A percentile compares a stretch with the other conserved stretches of the same genome.
These are phyloP conservation scores for Solanum chilense DNA, from an alignment of 257 asterid genomes.

Conservation along the genomic window DNA sequence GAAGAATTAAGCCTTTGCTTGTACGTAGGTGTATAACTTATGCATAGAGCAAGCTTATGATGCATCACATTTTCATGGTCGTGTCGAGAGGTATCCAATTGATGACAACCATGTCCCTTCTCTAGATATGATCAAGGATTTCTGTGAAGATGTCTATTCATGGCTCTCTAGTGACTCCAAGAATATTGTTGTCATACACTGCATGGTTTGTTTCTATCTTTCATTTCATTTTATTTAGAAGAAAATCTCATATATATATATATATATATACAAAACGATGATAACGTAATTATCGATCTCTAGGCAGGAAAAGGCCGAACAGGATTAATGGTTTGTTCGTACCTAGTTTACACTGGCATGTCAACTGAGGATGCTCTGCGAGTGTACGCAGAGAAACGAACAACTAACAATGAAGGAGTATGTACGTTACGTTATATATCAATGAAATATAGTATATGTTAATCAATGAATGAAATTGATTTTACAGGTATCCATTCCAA, in stretches of 20 bases:
- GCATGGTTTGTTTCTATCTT: conserved; percentile 51
- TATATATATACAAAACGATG: not conserved
- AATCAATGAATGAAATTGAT: not conserved
- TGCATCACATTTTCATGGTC: conserved; percentile 59
- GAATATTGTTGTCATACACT: conserved; percentile 70
- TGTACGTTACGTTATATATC: not conserved
- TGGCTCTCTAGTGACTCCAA: conserved; percentile 65
- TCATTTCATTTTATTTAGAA: not conserved
- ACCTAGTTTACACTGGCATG: conserved; percentile 60
- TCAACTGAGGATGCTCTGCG: conserved; percentile 66
- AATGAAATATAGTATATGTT: not conserved
- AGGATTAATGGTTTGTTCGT: conserved; percentile 68
- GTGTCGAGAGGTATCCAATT: conserved; percentile 64
- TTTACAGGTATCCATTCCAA: conserved; percentile 62
- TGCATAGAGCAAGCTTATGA: conserved; percentile 61
- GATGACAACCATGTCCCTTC: conserved; percentile 86
- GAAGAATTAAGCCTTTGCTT: not conserved
- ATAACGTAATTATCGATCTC: not conserved
- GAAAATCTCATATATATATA: too few relatives aligned
- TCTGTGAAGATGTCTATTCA: conserved; percentile 66
- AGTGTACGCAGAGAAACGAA: conserved; percentile 62
- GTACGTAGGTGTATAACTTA: conserved; percentile 54
- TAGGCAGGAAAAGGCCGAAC: conserved; percentile 94
- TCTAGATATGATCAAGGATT: conserved; percentile 51
- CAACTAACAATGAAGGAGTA: conserved; percentile 81